Evolutionary conservation across 768 basidiomycete species (phyloP).

Genomic region (Nevesoporus exiguus): DNA sequence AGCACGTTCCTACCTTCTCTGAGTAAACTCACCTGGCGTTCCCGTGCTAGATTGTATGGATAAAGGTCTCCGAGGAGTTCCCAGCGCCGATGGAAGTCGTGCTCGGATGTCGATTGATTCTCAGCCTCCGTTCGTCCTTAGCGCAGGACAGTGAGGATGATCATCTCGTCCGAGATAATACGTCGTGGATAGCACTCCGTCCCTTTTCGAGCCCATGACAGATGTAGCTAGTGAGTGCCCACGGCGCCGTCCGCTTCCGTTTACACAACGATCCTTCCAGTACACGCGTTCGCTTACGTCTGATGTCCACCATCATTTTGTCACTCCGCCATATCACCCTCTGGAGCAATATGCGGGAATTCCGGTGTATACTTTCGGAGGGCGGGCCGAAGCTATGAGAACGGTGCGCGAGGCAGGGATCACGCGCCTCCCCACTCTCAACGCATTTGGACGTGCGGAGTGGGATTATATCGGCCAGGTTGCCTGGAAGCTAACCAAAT

Average conservation of each 20-base stretch:
- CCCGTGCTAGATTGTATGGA: background rate
- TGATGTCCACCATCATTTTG: background rate
- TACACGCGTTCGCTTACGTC: background rate
- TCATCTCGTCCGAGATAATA: background rate
- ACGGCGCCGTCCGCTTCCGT: background rate
- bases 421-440: too few relatives aligned
- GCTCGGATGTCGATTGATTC: constrained; percentile 3
- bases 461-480: too few relatives aligned
- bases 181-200: background rate
- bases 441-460: too few relatives aligned
- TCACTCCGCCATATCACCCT: too few relatives aligned
- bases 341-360: too few relatives aligned
- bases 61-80: constrained; percentile 3
- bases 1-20: background rate
- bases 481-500: too few relatives aligned
- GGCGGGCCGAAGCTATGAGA: too few relatives aligned
- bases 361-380: too few relatives aligned
- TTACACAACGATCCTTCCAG: background rate
- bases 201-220: background rate
- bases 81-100: background rate
- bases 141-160: background rate
- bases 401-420: too few relatives aligned
- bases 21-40: background rate
- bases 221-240: background rate
- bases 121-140: constrained; percentile 2